Base-by-base conservation (phyloP, 148 eudicot genomes). In the Spergularia bocconei region DNA sequence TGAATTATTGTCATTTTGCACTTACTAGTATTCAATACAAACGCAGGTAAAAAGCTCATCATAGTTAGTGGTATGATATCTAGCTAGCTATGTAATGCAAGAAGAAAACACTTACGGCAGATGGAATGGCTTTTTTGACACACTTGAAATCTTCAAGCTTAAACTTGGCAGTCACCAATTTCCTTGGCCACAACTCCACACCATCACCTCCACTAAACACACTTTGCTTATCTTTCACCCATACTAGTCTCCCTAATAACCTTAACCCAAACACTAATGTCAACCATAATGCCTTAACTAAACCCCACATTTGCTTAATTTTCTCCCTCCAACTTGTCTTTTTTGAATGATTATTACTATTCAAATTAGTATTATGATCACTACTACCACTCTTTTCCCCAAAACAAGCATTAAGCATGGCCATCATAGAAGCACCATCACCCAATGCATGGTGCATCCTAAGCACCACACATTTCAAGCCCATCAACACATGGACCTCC, bases 161-260 rank as follows among this genome's bases (percentile, higher is more conserved):
- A 67, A 93, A 89, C 86, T 77, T 90, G 4, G 88, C 88, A 47
- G 96, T 92, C 0, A 79, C 87, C 64, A 90, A 67, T 65, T 82
- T 78, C 78, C 93, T 79, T 1, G 95, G 95, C 95, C 97, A 92
- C 23, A 88, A 85, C 82, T 93, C 96, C 62, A 90, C 93, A 36
- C 93, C 93, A 8, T 74, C 86, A 5, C 98, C 98, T 6, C 98
- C 98, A 54, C 88, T 82, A 17, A 93, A 71, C 75, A 84, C 84
- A 67, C 89, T 87, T 68, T 25, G 74, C 71, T 71, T 44, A 69
- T 93, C 98, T 59, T 65, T 87, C 52, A 86, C 75, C 88, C 90
- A 89, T 61, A 86, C 52, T 25, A 69, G 7, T 77, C 91, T 87
- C 85, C 86, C 52, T 36, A 78, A 51, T 53, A 85, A 75, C 83